Percentiles rank a stretch among this genome's conserved stretches.
These are phyloP conservation scores for Teratosphaeriaceae sp. DNA, from an alignment of 2,329 filamentous ascomycete genomes.

Conservation along the genomic window DNA sequence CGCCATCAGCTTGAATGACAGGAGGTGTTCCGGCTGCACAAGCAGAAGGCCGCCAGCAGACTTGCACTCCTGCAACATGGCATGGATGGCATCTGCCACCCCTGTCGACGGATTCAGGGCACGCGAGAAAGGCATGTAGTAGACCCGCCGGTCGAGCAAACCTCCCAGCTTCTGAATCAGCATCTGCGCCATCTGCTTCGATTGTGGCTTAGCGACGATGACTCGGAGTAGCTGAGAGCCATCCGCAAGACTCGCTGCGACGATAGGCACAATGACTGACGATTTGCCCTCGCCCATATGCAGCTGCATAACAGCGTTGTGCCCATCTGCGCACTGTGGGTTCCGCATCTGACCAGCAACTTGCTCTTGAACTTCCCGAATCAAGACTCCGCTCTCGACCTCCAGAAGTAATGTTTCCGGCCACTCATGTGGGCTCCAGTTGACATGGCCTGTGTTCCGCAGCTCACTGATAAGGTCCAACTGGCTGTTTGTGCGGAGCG, in stretches of 20 bases:
- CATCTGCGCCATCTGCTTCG: constrained; percentile 52
- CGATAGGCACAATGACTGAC: constrained; percentile 61
- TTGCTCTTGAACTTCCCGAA: constrained; percentile 55
- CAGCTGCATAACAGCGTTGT: constrained; percentile 55
- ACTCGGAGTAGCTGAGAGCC: constrained; percentile 44
- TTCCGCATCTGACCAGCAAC: constrained; percentile 56
- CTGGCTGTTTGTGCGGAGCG: not conserved
- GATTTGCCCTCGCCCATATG: constrained; percentile 70
- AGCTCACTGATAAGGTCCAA: constrained; percentile 37
- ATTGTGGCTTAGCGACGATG: constrained; percentile 50
- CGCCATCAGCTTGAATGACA: constrained; percentile 59
- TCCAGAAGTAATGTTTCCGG: constrained; percentile 63
- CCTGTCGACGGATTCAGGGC: constrained; percentile 33
- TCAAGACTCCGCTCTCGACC: constrained; percentile 57
- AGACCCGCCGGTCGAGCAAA: constrained; percentile 46
- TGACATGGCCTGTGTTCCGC: constrained; percentile 43
- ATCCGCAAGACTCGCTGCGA: constrained; percentile 41
- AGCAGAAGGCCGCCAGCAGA: constrained; percentile 49
- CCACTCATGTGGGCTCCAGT: constrained; percentile 49
- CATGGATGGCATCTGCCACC: constrained; percentile 28
- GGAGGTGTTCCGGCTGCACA: constrained; percentile 55
- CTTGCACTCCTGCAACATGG: constrained; percentile 38
- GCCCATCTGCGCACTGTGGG: constrained; percentile 37
- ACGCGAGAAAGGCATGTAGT: constrained; percentile 54
- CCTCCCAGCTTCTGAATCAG: constrained; percentile 51